Evolutionary conservation across 768 basidiomycete species (phyloP).

Genomic region (Tubosaeta sp.): DNA sequence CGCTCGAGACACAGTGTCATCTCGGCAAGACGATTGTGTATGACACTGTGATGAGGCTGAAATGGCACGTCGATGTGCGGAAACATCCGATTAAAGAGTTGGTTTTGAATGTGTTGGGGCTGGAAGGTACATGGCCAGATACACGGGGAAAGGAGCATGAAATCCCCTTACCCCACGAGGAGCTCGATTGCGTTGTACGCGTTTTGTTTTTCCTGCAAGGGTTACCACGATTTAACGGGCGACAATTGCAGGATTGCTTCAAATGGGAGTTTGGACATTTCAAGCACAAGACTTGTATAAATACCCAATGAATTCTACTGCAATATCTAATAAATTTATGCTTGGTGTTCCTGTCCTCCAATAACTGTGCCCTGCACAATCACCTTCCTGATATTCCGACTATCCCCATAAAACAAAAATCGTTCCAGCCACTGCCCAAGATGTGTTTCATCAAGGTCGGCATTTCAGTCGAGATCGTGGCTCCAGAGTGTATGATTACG

Average conservation of each 20-base stretch:
- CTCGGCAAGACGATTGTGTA: slow-evolving; percentile 60
- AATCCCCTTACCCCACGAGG: slow-evolving; percentile 55
- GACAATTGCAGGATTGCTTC: slow-evolving; percentile 58
- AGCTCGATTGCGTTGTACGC: slow-evolving; percentile 60
- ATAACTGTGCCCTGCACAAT: slow-evolving; percentile 80
- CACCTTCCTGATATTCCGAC: slow-evolving; percentile 76
- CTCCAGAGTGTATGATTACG: slow-evolving; percentile 60
- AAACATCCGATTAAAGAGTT: slow-evolving; percentile 54
- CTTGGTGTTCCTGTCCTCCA: slow-evolving; percentile 55
- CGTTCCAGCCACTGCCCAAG: slow-evolving; percentile 66
- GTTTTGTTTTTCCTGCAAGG: background rate
- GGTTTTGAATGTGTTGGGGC: slow-evolving; percentile 50
- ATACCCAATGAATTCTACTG: background rate
- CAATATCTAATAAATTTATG: slow-evolving; percentile 1
- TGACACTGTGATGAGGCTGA: slow-evolving; percentile 59
- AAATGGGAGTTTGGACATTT: slow-evolving; percentile 70
- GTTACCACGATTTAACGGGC: background rate
- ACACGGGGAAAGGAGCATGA: slow-evolving; percentile 38
- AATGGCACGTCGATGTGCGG: slow-evolving; percentile 56
- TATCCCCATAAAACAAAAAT: slow-evolving; percentile 84
- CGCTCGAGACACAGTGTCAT: slow-evolving; percentile 59
- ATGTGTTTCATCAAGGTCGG: slow-evolving; percentile 25
- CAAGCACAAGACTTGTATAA: slow-evolving; percentile 18
- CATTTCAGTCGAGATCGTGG: slow-evolving; percentile 32
- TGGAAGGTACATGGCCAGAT: slow-evolving; percentile 40